These are phyloP conservation scores for Globisporangium acanthophoron DNA, from an alignment of 352 stramenopile species.

Conservation along the genomic window DNA sequence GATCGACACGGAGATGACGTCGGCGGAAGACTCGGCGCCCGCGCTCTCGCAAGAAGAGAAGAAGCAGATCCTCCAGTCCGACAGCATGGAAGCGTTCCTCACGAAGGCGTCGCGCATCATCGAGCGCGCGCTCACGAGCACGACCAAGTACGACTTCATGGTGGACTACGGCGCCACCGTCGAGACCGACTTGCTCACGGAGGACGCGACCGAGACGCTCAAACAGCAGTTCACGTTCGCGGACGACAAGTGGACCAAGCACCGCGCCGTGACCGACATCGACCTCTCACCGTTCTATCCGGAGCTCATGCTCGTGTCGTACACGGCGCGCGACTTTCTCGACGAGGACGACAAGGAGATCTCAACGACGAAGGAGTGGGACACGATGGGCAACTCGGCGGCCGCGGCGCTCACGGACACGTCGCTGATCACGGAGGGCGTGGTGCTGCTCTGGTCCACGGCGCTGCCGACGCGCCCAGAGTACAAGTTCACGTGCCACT, in stretches of 20 bases:
- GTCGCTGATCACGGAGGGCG: constrained; percentile 60
- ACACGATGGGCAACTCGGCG: constrained; percentile 61
- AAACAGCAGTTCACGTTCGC: constrained; percentile 71
- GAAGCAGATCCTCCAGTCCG: constrained; percentile 62
- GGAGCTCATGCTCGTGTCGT: constrained; percentile 65
- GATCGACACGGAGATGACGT: constrained; percentile 41
- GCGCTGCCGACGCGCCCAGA: constrained; percentile 72
- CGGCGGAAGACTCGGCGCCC: constrained; percentile 15
- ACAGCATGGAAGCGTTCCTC: constrained; percentile 74
- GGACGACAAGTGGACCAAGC: constrained; percentile 78
- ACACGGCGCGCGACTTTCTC: constrained; percentile 64
- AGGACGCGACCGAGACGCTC: constrained; percentile 57
- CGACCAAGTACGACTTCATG: constrained; percentile 81
- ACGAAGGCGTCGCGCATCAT: constrained; percentile 72
- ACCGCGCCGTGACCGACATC: constrained; percentile 77
- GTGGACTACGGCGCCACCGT: constrained; percentile 76
- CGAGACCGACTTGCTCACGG: constrained; percentile 45
- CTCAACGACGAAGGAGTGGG: constrained; percentile 53
- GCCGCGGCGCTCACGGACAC: constrained; percentile 45
- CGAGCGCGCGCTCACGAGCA: constrained; percentile 71
- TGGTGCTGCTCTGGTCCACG: constrained; percentile 84
- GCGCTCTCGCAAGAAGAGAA: constrained; percentile 52
- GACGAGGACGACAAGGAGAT: constrained; percentile 68
- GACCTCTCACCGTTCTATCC: constrained; percentile 82
- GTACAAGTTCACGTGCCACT: constrained; percentile 86